Evolutionary conservation across 208 protist genomes (phyloP), one percentile per base, ranked within the genome.

Genomic region (Crithidia bombi): DNA sequence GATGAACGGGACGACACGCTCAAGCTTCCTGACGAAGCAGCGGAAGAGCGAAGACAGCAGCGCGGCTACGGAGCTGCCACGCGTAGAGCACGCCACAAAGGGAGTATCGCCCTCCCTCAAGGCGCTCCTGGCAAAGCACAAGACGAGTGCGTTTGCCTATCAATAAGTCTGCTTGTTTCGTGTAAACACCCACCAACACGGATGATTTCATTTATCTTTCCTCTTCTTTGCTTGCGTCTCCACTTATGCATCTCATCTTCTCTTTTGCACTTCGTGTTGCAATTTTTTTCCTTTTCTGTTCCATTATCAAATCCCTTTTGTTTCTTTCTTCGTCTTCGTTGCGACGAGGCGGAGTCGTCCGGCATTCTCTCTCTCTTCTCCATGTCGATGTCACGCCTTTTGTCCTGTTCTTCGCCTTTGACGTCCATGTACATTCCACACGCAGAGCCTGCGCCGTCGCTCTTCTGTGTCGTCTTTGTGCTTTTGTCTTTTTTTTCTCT

Each of bases 71-170:
- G 69, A 71, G 52, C 51, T 80, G 47, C 46, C 59, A 7, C 59
- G 54, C 41, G 49, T 56, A 5, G 64, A 55, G 26, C 44, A 67
- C 54, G 25, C 38, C 7, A 28, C 71, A 26, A 78, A 79, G 46
- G 61, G 58, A 0, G 78, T 86, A 0, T 90, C 84, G n/a, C 82
- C 85, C n/a, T 85, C 87, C 4, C 85, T 89, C 32, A 82, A 85
- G 64, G 76, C 87, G 26, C 65, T 93, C 19, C 58, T 93, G 43
- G 82, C 87, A n/a, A 90, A 84, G 52, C 81, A 87, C 69, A 66
- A 72, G 33, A 65, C 58, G n/a, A 62, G 73, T 10, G 68, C 63
- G 1, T 78, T 82, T 61, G 55, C 63, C 2, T 79, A 66, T 19
- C 73, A 75, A 61, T 79, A 67, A 65, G 12, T 21, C 55, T 58